Evolutionary conservation across 164 flowering plant genomes (phyloP), one percentile per base, ranked within the genome.

Genomic region (Nymphaea colorata): DNA sequence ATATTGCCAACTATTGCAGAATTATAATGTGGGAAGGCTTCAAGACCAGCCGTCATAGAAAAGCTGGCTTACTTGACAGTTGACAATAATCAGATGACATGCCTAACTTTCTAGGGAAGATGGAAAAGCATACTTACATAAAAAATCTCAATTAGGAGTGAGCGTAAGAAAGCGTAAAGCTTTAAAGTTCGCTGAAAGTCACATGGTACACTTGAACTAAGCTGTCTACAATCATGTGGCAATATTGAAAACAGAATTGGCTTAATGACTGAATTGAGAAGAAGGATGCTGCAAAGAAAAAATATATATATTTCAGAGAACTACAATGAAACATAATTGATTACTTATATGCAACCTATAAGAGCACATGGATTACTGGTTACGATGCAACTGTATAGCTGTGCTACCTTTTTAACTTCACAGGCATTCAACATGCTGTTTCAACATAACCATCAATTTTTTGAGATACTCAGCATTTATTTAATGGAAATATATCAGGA

Each of bases 211-310:
- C 73, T 77, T 69, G 76, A 74, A 71, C 63, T 64, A 68, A 68
- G 36, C 42, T 71, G 74, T 51, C 79, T 71, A 78, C 90, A 80
- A 47, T 67, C 74, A 73, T 84, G 82, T 61, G 98, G 96, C 68
- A 89, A 80, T 74, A 89, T 85, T 89, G 88, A 86, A 68, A 78
- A 68, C 44, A 91, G 75, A 10, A 74, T 77, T 16, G 98, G 96
- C 67, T 83, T 80, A 70, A 89, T 77, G 65, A 85, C 78, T 59
- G 85, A 81, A 42, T 85, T 83, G 44, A 91, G 77, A 71, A 84
- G 69, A 72, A 82, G 73, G 11, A 91, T 78, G 73, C 98, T 91
- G 89, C 87, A 85, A 41, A 61, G 41, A 42, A 17, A 61, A 10
- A 75, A 18, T 66, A 41, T 6, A 41, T 6, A 14, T 14, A 6